These are phyloP conservation scores for Suillus subalutaceus DNA, from an alignment of 768 basidiomycete genomes.

Conservation along the genomic window DNA sequence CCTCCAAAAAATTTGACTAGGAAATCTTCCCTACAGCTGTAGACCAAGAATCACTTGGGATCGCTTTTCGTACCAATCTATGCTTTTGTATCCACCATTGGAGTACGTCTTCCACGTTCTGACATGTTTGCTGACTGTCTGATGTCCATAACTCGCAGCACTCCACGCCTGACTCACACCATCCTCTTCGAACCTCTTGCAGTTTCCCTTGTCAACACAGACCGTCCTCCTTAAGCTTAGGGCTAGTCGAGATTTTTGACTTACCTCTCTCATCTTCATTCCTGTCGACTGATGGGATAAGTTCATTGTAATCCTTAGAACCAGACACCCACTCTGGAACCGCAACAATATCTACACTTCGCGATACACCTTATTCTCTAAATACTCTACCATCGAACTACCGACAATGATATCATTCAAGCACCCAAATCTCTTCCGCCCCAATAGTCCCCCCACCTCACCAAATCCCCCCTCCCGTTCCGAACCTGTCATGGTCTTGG, in stretches of 20 bases:
- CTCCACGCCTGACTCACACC: constrained; percentile 42
- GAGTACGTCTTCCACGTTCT: constrained; percentile 25
- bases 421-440: constrained; percentile 67
- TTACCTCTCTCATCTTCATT: constrained; percentile 14
- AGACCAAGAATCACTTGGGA: constrained; percentile 13
- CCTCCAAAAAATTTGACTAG: constrained; percentile 15
- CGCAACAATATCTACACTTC: constrained; percentile 9
- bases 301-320: constrained; percentile 33
- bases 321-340: constrained; percentile 41
- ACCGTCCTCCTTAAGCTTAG: constrained; percentile 86
- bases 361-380: not conserved
- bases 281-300: constrained; percentile 46
- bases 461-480: constrained; percentile 46
- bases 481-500: constrained; percentile 37
- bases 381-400: constrained; percentile 21
- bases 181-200: constrained; percentile 67
- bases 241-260: constrained; percentile 29
- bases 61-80: constrained; percentile 45
- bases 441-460: constrained; percentile 65
- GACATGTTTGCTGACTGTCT: constrained; percentile 11
- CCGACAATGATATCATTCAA: constrained; percentile 62
- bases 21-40: constrained; percentile 17
- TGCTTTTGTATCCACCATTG: constrained; percentile 49
- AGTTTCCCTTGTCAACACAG: constrained; percentile 63
- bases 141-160: constrained; percentile 20